Base-by-base conservation (phyloP, 2,329 filamentous ascomycete species). In the Aspergillus amoenus region DNA sequence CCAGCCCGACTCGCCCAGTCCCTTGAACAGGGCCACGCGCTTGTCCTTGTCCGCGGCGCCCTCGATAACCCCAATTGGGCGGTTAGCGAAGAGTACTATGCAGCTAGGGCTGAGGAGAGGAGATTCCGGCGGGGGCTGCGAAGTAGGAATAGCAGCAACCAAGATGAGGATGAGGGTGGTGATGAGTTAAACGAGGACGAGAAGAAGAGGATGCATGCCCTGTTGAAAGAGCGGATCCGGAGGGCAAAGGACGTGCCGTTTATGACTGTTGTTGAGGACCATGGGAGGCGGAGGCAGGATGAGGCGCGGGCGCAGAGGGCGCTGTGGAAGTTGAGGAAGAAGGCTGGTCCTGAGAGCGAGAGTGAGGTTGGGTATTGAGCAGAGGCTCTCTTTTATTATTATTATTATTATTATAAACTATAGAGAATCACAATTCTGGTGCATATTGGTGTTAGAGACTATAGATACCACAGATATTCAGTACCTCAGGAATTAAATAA, bases 21-120 rank as follows among this genome's bases (percentile, higher is more conserved):
- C 3, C 59, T 76, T 5, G 65, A 74, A 27, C 66, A 74, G 32
- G 71, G 73, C 3, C 64, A 71, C 18, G 68, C 72, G n/a, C 69
- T 82, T 4, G 73, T 82, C 3, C 72, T 83, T 4, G 79, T 82
- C 7, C 72, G 79, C 40, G 81, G 81, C 1, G 68, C 69, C 22
- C 60, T 78, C 12, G 76, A 79, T 64, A 77, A 73, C 41, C 77
- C 77, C 6, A 74, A 75, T 53, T 79, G 77, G 77, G 75, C 76
- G 3, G 67, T 79, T 48, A 73, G 70, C 49, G 77, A 79, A 61
- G 74, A 77, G 22, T 76, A 76, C 56, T 66, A 76, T 47, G 68
- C 72, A 9, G 74, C 74, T 1, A 69, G 71, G 40, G 70, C 74
- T 5, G 73, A 72, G 18, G 71, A 74, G 48, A 65, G 70, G 37